Base-by-base conservation (phyloP, 352 stramenopile genomes). In the Phytophthora quininea region DNA sequence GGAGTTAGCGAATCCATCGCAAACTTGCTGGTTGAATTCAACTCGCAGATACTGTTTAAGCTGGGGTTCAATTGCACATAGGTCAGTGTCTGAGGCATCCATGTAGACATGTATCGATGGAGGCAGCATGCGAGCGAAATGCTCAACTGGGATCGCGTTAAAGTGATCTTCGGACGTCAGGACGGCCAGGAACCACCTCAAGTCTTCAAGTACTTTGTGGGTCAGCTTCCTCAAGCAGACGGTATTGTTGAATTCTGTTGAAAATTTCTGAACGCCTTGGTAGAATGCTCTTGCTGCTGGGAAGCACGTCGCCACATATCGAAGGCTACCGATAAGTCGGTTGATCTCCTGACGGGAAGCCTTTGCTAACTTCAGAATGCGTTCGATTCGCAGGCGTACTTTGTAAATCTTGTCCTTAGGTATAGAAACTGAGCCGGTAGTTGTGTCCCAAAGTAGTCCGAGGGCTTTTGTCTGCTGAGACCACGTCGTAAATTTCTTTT, bases 281-380 rank as follows among this genome's bases (percentile, higher is more conserved):
- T 60, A 64, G 35, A 69, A 69, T 14, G 62, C 3, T 54, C 53
- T 24, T 0, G 46, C 38, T 1, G 62, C 19, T 1, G 62, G 49
- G 12, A 69, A 69, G 24, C 62, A 69, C 4, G 40, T 59, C 2
- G 48, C 27, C 0, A 69, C 49, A 15, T 69, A 56, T 0, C 54
- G 49, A n/a, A 69, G 32, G 7, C 47, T 59, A 1, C 58, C 1
- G 68, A 19, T 0, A 73, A 14, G 57, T 57, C 12, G 57, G 45
- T 27, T n/a, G 35, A 40, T 24, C 30, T 6, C 3, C 49, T 49
- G 4, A 3, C 12, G 19, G n/a, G n/a, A n/a, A n/a, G n/a, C n/a
- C n/a, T n/a, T n/a, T n/a, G n/a, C n/a, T n/a, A n/a, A n/a, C n/a
- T n/a, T n/a, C n/a, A n/a, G n/a, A n/a, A n/a, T n/a, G n/a, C n/a